Evolutionary conservation across 257 asterid species (phyloP).

Genomic region (Solanum habrochaites): DNA sequence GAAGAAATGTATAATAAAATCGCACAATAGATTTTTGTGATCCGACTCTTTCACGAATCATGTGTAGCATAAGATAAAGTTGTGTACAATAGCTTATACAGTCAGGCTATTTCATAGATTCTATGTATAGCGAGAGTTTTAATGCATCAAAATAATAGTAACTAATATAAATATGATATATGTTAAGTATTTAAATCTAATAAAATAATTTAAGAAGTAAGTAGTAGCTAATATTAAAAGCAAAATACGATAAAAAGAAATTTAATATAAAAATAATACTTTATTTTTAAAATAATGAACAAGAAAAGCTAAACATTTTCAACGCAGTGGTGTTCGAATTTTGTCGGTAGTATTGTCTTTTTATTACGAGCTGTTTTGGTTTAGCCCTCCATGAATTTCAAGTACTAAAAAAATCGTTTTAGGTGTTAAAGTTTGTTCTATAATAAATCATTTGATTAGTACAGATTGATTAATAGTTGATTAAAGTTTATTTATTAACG

Average conservation of each 20-base stretch:
- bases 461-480: rapidly evolving
- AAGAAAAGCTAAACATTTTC: not conserved
- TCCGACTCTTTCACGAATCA: not conserved
- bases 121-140: too few relatives aligned
- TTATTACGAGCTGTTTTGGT: not conserved
- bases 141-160: not conserved
- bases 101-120: not conserved
- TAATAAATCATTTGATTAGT: not conserved
- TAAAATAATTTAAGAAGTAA: too few relatives aligned
- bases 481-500: not conserved
- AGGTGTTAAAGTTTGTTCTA: not conserved
- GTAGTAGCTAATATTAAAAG: too few relatives aligned
- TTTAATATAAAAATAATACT: too few relatives aligned
- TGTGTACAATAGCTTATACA: too few relatives aligned
- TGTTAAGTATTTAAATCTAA: too few relatives aligned
- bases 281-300: too few relatives aligned
- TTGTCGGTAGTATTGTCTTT: not conserved
- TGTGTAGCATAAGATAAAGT: too few relatives aligned
- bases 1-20: too few relatives aligned
- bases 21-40: not conserved
- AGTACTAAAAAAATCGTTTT: not conserved
- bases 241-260: too few relatives aligned
- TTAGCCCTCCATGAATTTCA: not conserved
- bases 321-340: not conserved
- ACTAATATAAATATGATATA: too few relatives aligned